Percentiles rank a stretch among this genome's conserved stretches.
phyloP scores from a whole-genome alignment of 1,284 basidiomycete genomes.

The Sanguinoderma infundibulare region DNA sequence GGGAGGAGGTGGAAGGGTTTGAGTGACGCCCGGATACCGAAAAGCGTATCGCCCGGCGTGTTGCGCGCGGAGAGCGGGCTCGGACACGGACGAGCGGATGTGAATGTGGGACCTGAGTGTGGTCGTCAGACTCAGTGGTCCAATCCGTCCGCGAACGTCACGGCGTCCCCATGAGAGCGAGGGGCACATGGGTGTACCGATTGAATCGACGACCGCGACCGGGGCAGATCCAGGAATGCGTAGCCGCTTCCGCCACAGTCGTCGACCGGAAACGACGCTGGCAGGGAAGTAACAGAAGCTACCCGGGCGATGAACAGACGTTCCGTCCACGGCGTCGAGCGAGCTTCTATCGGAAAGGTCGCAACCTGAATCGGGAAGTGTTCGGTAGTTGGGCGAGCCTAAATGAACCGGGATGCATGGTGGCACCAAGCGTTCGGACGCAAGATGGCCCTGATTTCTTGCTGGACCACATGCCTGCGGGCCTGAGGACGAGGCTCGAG shows the following conservation, averaged over 20 bases:
- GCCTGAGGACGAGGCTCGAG: constrained; percentile 6
- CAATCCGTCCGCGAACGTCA: neutral
- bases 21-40: neutral
- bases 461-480: neutral
- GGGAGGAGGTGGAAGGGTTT: neutral
- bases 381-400: neutral
- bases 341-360: constrained; percentile 4
- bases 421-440: neutral
- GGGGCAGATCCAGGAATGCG: neutral
- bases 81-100: neutral
- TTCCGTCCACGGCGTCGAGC: neutral
- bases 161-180: neutral
- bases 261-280: too few species aligned
- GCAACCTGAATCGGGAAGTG: neutral
- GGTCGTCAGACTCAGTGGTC: neutral
- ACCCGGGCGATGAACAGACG: neutral
- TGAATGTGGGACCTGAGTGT: neutral
- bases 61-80: neutral
- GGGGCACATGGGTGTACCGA: neutral
- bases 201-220: neutral
- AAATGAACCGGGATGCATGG: neutral
- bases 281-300: neutral
- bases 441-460: neutral
- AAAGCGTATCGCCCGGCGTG: neutral
- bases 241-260: neutral